Percentiles rank a stretch among this genome's conserved stretches.
Evolutionary conservation across 2,329 filamentous ascomycete species (phyloP).

Genomic region (Podosphaera fusca): DNA sequence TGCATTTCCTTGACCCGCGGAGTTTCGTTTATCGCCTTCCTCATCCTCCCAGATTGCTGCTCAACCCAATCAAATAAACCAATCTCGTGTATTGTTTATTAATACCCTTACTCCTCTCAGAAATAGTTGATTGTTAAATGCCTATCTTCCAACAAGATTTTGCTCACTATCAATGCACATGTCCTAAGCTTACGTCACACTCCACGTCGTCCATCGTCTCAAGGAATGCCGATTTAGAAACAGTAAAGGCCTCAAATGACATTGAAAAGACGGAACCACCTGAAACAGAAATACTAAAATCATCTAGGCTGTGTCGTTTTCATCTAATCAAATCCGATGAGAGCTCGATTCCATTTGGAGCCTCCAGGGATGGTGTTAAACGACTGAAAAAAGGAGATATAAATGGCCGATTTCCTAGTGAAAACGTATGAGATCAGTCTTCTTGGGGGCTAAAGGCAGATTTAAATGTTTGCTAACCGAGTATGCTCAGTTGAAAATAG

Average conservation of each 20-base stretch:
- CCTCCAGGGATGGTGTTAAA: no score
- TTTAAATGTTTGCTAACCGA: no score
- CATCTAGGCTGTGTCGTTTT: no score
- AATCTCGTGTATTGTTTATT: slow-evolving; percentile 6
- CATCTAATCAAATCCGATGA: no score
- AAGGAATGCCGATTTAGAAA: slow-evolving; percentile 2
- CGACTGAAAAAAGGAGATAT: no score
- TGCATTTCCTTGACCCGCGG: no score
- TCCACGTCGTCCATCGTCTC: slow-evolving; percentile 9
- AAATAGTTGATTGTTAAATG: slow-evolving; percentile 20
- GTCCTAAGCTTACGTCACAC: slow-evolving; percentile 7
- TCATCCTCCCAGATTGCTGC: slow-evolving; percentile 3
- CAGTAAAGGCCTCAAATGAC: slow-evolving; percentile 29
- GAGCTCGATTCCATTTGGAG: no score
- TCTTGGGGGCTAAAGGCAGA: no score
- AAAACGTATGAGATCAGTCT: no score
- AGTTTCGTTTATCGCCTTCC: neutral
- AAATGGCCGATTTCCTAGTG: no score
- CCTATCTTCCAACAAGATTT: slow-evolving; percentile 34
- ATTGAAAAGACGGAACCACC: slow-evolving; percentile 37
- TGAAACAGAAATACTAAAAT: slow-evolving; percentile 16
- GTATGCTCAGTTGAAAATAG: no score
- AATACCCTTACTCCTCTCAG: slow-evolving; percentile 2
- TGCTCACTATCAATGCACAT: slow-evolving; percentile 15
- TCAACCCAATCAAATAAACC: slow-evolving; percentile 1